Percentiles rank a stretch among this genome's conserved stretches.
These are phyloP conservation scores for Oenanthe sinensis DNA, from an alignment of 129 eudicot genomes.

Conservation along the genomic window DNA sequence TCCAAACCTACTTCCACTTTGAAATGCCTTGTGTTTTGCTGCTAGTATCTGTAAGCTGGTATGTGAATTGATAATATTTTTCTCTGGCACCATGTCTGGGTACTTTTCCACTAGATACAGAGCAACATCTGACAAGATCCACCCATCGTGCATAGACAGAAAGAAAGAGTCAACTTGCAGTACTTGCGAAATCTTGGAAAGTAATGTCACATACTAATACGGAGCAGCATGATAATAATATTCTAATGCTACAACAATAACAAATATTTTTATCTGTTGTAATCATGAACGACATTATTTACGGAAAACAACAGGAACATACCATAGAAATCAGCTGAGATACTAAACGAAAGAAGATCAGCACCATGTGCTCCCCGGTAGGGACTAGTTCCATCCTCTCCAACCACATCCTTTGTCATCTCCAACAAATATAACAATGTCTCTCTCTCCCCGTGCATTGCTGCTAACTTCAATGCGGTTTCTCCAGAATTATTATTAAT, in stretches of 20 bases:
- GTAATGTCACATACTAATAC: too few species aligned
- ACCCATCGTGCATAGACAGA: not conserved
- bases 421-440: conserved; percentile 20
- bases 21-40: conserved; percentile 26
- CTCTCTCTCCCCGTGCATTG: conserved; percentile 17
- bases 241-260: not conserved
- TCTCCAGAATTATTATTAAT: conserved; percentile 14
- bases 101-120: conserved; percentile 21
- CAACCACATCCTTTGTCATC: conserved; percentile 25
- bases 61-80: conserved; percentile 19
- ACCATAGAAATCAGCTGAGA: conserved; percentile 27
- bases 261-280: too few species aligned
- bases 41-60: conserved; percentile 25
- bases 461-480: conserved; percentile 27
- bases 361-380: conserved; percentile 26
- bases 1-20: conserved; percentile 19
- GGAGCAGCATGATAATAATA: too few species aligned
- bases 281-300: too few species aligned
- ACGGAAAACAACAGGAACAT: not conserved
- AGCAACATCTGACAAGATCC: conserved; percentile 20
- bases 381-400: conserved; percentile 26
- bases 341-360: conserved; percentile 19
- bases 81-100: conserved; percentile 24
- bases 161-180: not conserved
- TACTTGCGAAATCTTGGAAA: not conserved